phyloP scores from a whole-genome alignment of 495 filamentous ascomycete genomes.

The Sabuloglossum arenarium region DNA sequence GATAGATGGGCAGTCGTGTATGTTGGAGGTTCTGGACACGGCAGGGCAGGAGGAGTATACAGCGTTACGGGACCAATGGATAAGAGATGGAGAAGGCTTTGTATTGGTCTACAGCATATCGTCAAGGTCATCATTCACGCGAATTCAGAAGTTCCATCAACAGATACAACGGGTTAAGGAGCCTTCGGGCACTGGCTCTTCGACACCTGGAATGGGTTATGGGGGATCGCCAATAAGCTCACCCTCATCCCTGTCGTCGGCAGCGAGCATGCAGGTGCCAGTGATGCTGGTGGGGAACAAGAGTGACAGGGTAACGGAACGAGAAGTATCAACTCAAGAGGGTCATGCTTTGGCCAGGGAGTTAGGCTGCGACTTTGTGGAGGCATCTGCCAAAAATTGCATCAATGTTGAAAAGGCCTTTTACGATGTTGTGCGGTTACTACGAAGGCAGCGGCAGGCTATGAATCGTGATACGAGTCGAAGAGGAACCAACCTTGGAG shows the following conservation, averaged over 20 bases:
- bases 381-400: conserved; percentile 97
- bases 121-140: conserved; percentile 79
- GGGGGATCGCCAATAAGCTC: conserved; percentile 38
- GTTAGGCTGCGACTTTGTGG: conserved; percentile 90
- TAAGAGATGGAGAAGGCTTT: conserved; percentile 92
- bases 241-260: conserved; percentile 4
- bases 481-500: background rate
- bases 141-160: conserved; percentile 86
- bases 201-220: conserved; percentile 30
- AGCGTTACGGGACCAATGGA: conserved; percentile 93
- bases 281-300: conserved; percentile 99
- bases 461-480: conserved; percentile 9
- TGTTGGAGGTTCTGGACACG: conserved; percentile 96
- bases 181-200: conserved; percentile 54
- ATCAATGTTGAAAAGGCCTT: conserved; percentile 98
- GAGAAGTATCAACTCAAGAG: conserved; percentile 92
- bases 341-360: conserved; percentile 80
- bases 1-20: conserved; percentile 89
- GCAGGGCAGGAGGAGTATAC: conserved; percentile 99
- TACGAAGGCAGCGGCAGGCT: conserved; percentile 60
- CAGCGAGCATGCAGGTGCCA: conserved; percentile 35
- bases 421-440: conserved; percentile 84
- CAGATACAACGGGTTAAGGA: conserved; percentile 97
- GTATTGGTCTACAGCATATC: conserved; percentile 97
- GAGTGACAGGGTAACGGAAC: conserved; percentile 85